Conservation (phyloP, 768 basidiomycete genomes). For the Mycena epipterygia region DNA sequence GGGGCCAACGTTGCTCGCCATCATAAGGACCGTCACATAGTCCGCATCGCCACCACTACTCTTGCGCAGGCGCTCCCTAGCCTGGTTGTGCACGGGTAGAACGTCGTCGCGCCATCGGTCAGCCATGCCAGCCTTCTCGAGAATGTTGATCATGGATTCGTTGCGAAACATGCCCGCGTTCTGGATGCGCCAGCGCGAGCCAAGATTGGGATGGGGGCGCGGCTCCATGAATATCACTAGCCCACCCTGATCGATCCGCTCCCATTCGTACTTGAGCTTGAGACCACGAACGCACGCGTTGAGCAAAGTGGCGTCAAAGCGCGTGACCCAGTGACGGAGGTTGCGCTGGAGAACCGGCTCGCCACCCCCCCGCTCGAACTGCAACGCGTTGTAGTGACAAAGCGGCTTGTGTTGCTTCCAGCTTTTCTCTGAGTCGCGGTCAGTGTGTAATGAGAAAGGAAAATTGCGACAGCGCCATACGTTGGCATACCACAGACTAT, state of each 20-base stretch:
- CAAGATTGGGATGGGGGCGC: slow-evolving; percentile 15
- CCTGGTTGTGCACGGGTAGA: slow-evolving; percentile 10
- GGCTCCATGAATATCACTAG: slow-evolving; percentile 20
- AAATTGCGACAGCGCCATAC: not conserved
- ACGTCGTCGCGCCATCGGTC: not conserved
- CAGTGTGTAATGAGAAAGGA: not conserved
- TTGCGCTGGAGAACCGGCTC: slow-evolving; percentile 22
- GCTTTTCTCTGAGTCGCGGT: not conserved
- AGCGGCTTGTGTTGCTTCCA: slow-evolving; percentile 27
- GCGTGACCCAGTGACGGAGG: slow-evolving; percentile 23
- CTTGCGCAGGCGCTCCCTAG: slow-evolving; percentile 37
- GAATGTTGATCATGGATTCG: not conserved
- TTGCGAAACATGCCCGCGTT: not conserved
- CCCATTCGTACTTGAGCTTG: slow-evolving; percentile 23
- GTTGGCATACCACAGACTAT: slow-evolving; percentile 18
- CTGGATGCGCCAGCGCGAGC: slow-evolving; percentile 24
- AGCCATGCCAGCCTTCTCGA: slow-evolving; percentile 1
- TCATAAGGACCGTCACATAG: slow-evolving; percentile 1
- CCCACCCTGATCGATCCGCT: slow-evolving; percentile 20
- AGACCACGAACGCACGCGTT: slow-evolving; percentile 21
- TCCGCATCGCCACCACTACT: slow-evolving; percentile 42
- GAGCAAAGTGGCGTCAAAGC: slow-evolving; percentile 25
- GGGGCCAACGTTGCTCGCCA: slow-evolving; percentile 15
- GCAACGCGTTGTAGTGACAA: slow-evolving; percentile 1
- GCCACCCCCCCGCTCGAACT: not conserved